Conservation (phyloP, 1,284 basidiomycete species). For the Trichosporon coremiiforme region DNA sequence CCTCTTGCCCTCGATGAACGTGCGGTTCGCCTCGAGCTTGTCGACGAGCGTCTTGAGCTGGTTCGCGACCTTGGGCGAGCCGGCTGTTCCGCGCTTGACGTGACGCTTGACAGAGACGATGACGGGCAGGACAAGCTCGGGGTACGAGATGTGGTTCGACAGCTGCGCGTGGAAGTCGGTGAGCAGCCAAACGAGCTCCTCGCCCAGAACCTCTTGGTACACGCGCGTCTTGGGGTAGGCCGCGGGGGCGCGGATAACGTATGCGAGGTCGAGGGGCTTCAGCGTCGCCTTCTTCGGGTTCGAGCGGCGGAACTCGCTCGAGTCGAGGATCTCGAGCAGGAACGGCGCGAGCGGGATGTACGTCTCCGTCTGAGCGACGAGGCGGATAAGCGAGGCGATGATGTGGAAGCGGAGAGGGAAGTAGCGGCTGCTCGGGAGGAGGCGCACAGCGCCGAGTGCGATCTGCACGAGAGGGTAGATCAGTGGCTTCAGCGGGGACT, state of each 20-base stretch:
- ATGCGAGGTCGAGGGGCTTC: slow-evolving; percentile 84
- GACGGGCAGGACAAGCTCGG: slow-evolving; percentile 86
- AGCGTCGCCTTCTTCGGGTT: slow-evolving; percentile 85
- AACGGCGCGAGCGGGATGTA: slow-evolving; percentile 87
- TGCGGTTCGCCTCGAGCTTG: slow-evolving; percentile 77
- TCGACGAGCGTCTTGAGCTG: slow-evolving; percentile 74
- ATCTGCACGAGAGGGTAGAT: slow-evolving; percentile 97
- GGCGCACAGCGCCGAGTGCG: slow-evolving; percentile 85
- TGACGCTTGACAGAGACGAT: slow-evolving; percentile 69
- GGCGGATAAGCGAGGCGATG: slow-evolving; percentile 69
- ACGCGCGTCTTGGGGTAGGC: slow-evolving; percentile 87
- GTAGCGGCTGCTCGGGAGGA: slow-evolving; percentile 78
- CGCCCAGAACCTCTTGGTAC: slow-evolving; percentile 78
- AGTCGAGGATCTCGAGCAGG: slow-evolving; percentile 82
- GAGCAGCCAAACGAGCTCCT: slow-evolving; percentile 77
- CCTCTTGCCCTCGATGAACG: slow-evolving; percentile 72
- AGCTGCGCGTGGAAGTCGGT: slow-evolving; percentile 73
- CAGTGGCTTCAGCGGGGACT: slow-evolving; percentile 80
- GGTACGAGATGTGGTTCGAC: slow-evolving; percentile 79
- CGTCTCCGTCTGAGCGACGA: slow-evolving; percentile 74
- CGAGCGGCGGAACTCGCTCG: slow-evolving; percentile 69
- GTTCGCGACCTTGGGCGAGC: slow-evolving; percentile 58
- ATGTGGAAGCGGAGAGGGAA: slow-evolving; percentile 79
- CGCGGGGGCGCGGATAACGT: slow-evolving; percentile 81
- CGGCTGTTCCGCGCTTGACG: slow-evolving; percentile 63